A percentile compares a stretch with the other conserved stretches of the same genome.
phyloP scores from a whole-genome alignment of 2,329 filamentous ascomycete species.

The Trichoderma sp. region DNA sequence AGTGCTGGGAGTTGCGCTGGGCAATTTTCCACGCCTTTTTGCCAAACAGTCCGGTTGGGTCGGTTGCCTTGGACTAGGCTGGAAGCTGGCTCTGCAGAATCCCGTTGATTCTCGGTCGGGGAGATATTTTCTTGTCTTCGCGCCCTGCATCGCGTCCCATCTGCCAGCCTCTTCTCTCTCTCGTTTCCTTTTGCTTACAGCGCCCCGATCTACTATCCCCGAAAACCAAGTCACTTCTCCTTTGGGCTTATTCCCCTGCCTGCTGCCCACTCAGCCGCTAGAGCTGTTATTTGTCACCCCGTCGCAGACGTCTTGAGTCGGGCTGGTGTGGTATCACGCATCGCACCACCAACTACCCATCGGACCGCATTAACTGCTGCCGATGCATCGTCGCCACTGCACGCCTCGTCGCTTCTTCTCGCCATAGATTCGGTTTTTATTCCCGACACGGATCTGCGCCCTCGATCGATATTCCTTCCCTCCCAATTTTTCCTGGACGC shows the following conservation, averaged over 20 bases:
- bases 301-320: slow-evolving; percentile 21
- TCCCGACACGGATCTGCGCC: slow-evolving; percentile 19
- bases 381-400: slow-evolving; percentile 29
- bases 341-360: slow-evolving; percentile 19
- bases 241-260: slow-evolving; percentile 6
- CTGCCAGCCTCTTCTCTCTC: neutral
- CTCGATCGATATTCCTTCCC: neutral
- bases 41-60: slow-evolving; percentile 11
- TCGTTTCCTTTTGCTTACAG: neutral
- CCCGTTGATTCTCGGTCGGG: neutral
- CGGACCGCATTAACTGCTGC: slow-evolving; percentile 23
- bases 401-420: slow-evolving; percentile 23
- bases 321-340: slow-evolving; percentile 21
- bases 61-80: slow-evolving; percentile 18
- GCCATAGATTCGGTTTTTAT: slow-evolving; percentile 21
- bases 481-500: neutral
- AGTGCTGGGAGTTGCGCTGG: slow-evolving; percentile 11
- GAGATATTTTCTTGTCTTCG: slow-evolving; percentile 13
- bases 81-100: slow-evolving; percentile 12
- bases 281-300: slow-evolving; percentile 23
- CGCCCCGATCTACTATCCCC: neutral
- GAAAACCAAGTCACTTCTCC: neutral
- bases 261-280: slow-evolving; percentile 10
- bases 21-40: neutral
- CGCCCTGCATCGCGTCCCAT: slow-evolving; percentile 10